Base-by-base conservation (phyloP, 108 stramenopile genomes). In the Skeletonema potamos region DNA sequence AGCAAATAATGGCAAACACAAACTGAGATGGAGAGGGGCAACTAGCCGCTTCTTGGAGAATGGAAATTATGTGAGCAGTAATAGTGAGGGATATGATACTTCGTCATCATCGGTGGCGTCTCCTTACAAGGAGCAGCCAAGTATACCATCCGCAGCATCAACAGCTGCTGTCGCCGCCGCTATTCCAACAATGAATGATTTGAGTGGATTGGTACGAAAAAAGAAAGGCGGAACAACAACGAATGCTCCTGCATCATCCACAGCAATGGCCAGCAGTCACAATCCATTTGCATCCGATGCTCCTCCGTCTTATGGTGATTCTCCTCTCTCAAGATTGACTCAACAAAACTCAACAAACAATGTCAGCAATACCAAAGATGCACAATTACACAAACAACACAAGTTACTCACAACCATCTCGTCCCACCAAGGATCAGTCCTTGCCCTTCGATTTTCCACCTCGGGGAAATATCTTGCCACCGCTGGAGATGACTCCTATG, bases 401-500 rank as follows among this genome's bases (percentile, higher is more conserved):
- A 87, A 90, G 30, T 76, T 95, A 15, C 73, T 95, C 1, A 81
- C 84, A 62, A 92, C 91, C 32, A 73, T 95, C 4, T 88, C 94
- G 22, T 89, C 92, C 57, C 85, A 87, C 32, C 87, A 89, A 24
- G 92, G 91, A 2, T 94, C 93, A 26, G 91, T 95, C 2, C 80
- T 95, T 27, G 82, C 87, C 1, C 79, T 92, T 1, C 87, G 94
- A 20, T 95, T 91, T 70, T 90, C 91, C 6, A 77, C 79, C 43
- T 76, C 74, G 13, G 91, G 94, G 9, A 74, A 73, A 18, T 92
- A 82, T 64, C 84, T 95, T 39, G 94, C 94, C 36, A 85, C 89
- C 32, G 90, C 94, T 0, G 94, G 94, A 7, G 94, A 95, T 64
- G 94, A 95, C 75, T 86, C 90, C 11, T 85, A 72, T 30, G 90